Evolutionary conservation across 2,329 filamentous ascomycete genomes (phyloP).

Genomic region (Alternaria gansuensis): DNA sequence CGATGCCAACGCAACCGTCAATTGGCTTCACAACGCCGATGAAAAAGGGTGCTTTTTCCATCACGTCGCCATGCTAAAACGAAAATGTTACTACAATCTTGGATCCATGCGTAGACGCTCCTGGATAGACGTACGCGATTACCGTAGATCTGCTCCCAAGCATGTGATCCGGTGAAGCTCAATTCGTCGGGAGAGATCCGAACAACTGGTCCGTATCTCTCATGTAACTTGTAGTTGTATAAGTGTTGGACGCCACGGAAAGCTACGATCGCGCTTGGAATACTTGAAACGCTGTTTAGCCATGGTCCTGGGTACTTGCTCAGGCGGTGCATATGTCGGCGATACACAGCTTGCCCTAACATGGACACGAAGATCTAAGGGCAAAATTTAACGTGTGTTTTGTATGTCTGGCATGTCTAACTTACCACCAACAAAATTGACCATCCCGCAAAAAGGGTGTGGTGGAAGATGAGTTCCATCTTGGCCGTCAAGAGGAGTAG

Average conservation of each 20-base stretch:
- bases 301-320: conserved; percentile 3
- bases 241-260: conserved; percentile 1
- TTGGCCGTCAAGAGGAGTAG: background rate
- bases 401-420: background rate
- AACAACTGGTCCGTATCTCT: conserved; percentile 4
- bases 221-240: conserved; percentile 7
- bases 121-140: background rate
- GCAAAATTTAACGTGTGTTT: background rate
- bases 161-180: background rate
- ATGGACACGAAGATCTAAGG: background rate
- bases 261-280: background rate
- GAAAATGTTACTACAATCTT: too few relatives aligned
- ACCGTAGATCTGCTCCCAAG: conserved; percentile 3
- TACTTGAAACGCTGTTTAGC: background rate
- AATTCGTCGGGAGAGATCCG: conserved; percentile 3
- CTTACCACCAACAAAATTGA: background rate
- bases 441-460: background rate
- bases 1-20: conserved; percentile 5
- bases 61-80: background rate
- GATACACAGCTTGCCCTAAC: background rate
- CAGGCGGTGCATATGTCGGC: background rate
- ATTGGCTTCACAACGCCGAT: conserved; percentile 4
- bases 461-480: background rate
- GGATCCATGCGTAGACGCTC: too few relatives aligned
- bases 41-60: conserved; percentile 5